These are phyloP conservation scores for Endocarpon pusillum DNA, from an alignment of 495 filamentous ascomycete species.

Conservation along the genomic window DNA sequence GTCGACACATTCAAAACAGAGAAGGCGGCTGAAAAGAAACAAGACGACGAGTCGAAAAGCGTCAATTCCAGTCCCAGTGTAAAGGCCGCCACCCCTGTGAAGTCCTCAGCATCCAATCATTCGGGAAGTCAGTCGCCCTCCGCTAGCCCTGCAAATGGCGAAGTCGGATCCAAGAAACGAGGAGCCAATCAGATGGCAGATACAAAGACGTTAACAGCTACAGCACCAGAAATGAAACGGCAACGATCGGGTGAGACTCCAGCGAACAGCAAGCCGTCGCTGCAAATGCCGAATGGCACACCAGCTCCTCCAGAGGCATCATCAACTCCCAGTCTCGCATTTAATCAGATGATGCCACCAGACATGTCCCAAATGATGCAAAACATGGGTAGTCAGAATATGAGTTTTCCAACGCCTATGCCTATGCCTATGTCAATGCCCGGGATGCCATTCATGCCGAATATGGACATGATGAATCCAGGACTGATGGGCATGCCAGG, in stretches of 20 bases:
- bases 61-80: slow-evolving; percentile 14
- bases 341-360: slow-evolving; percentile 8
- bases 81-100: slow-evolving; percentile 6
- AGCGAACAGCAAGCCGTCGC: slow-evolving; percentile 19
- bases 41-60: slow-evolving; percentile 46
- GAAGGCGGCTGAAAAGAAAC: slow-evolving; percentile 39
- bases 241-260: slow-evolving; percentile 1
- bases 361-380: slow-evolving; percentile 19
- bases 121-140: slow-evolving; percentile 23
- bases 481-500: slow-evolving; percentile 31
- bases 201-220: slow-evolving; percentile 8
- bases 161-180: slow-evolving; percentile 54
- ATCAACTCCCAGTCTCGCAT: slow-evolving; percentile 2
- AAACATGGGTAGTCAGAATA: slow-evolving; percentile 16
- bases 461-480: slow-evolving; percentile 37
- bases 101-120: slow-evolving; percentile 14
- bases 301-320: slow-evolving; percentile 6
- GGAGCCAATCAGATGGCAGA: slow-evolving; percentile 52
- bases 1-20: slow-evolving; percentile 65
- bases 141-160: slow-evolving; percentile 4
- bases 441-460: slow-evolving; percentile 26
- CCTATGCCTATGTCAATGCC: slow-evolving; percentile 13
- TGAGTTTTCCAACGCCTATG: slow-evolving; percentile 18
- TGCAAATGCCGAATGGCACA: slow-evolving; percentile 4
- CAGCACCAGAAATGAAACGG: slow-evolving; percentile 14